Percentiles rank a stretch among this genome's conserved stretches.
phyloP scores from a whole-genome alignment of 2,329 filamentous ascomycete genomes.

The Botryotinia narcissicola region DNA sequence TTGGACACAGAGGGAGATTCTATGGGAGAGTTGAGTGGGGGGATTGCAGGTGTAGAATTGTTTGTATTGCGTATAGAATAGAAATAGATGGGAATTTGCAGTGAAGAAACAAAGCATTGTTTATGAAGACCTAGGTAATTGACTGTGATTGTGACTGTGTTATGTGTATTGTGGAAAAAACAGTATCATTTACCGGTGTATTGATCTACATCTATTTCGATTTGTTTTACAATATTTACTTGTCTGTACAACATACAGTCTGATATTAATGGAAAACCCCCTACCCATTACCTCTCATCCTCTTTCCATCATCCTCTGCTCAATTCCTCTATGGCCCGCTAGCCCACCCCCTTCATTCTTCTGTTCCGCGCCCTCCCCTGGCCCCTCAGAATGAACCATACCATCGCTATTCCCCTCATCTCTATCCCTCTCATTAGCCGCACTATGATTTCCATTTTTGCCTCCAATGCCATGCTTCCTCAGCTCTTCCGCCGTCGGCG shows the following conservation, averaged over 20 bases:
- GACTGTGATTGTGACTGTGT: too few relatives aligned
- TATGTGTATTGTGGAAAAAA: too few relatives aligned
- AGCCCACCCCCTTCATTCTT: not conserved
- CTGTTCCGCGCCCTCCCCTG: not conserved
- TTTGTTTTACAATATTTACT: not conserved
- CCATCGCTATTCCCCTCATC: not conserved
- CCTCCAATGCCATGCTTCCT: slow-evolving; percentile 28
- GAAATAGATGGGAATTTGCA: not conserved
- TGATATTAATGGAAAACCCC: not conserved
- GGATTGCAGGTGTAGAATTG: not conserved
- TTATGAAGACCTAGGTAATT: not conserved
- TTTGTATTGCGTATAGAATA: not conserved
- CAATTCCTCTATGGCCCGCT: slow-evolving; percentile 8
- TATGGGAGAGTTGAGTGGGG: not conserved
- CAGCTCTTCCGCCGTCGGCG: slow-evolving; percentile 40
- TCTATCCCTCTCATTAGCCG: slow-evolving; percentile 9
- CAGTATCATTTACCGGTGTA: not conserved
- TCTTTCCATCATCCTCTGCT: slow-evolving; percentile 17
- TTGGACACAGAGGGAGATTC: not conserved
- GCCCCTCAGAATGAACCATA: not conserved
- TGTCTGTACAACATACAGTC: not conserved
- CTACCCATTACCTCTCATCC: not conserved
- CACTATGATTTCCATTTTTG: not conserved
- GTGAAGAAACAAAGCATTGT: not conserved
- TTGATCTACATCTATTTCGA: not conserved